Evolutionary conservation across 768 basidiomycete genomes (phyloP).

Genomic region (Rickenella mellea): DNA sequence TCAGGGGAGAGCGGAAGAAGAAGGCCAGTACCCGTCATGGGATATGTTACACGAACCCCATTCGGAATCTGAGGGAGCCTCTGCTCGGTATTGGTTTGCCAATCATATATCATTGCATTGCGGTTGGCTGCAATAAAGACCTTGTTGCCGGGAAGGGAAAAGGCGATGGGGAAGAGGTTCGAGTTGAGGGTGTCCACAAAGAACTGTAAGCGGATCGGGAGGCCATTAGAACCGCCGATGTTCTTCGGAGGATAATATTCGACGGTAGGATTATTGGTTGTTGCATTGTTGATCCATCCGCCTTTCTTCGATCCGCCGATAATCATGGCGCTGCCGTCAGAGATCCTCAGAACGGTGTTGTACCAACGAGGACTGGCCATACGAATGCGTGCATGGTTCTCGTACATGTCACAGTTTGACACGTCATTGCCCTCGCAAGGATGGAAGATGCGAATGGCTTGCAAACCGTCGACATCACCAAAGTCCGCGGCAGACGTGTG

Average conservation of each 20-base stretch:
- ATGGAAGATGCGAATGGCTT: slow-evolving; percentile 61
- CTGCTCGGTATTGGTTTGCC: slow-evolving; percentile 51
- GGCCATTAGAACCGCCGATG: slow-evolving; percentile 55
- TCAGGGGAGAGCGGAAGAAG: slow-evolving; percentile 60
- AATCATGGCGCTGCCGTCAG: slow-evolving; percentile 77
- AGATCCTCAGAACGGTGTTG: slow-evolving; percentile 56
- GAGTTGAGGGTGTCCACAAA: slow-evolving; percentile 64
- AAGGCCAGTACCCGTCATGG: slow-evolving; percentile 69
- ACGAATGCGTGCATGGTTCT: slow-evolving; percentile 52
- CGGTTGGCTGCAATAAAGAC: slow-evolving; percentile 73
- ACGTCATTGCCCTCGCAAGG: slow-evolving; percentile 47
- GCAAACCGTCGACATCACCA: slow-evolving; percentile 65
- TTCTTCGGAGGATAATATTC: slow-evolving; percentile 79
- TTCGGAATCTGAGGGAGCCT: slow-evolving; percentile 64
- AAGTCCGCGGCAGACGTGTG: slow-evolving; percentile 64
- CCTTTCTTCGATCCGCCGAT: slow-evolving; percentile 75
- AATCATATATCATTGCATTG: slow-evolving; percentile 75
- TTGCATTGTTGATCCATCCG: slow-evolving; percentile 80
- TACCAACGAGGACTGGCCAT: slow-evolving; percentile 82
- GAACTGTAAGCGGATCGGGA: slow-evolving; percentile 56
- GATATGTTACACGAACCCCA: slow-evolving; percentile 73
- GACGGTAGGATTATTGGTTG: slow-evolving; percentile 72
- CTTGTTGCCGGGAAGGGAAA: slow-evolving; percentile 57
- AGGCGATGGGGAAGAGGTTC: slow-evolving; percentile 77
- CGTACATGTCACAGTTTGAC: slow-evolving; percentile 50